Conservation (phyloP, 2,329 filamentous ascomycete species). For the Sporothrix luriei region DNA sequence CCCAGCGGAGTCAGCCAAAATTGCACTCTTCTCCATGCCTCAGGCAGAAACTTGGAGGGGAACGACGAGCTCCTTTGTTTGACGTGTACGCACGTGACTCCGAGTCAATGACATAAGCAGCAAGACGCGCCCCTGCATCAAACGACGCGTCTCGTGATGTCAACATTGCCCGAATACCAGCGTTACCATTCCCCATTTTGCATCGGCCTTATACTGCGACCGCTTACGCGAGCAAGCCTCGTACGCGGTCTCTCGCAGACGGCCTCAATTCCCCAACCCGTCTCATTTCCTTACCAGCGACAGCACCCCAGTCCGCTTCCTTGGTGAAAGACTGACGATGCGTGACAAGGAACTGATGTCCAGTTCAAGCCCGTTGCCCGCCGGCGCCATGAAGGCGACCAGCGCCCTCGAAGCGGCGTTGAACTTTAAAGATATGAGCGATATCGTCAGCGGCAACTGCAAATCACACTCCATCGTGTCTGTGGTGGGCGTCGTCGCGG, state of each 20-base stretch:
- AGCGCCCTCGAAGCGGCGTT: background rate
- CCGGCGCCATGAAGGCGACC: background rate
- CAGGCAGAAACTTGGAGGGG: slow-evolving; percentile 25
- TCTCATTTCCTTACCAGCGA: background rate
- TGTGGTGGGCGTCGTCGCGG: background rate
- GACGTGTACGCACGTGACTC: background rate
- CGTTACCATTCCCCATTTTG: background rate
- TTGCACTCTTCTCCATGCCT: slow-evolving; percentile 6
- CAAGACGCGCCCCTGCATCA: background rate
- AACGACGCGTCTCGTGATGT: slow-evolving; percentile 20
- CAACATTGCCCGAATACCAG: background rate
- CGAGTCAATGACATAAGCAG: slow-evolving; percentile 11
- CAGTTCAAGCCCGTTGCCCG: slow-evolving; percentile 15
- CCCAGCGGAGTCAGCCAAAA: slow-evolving; percentile 21
- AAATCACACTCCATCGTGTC: background rate
- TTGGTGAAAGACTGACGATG: background rate
- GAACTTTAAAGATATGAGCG: background rate
- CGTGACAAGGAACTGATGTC: background rate
- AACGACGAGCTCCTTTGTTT: background rate
- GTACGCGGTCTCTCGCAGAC: too few species aligned
- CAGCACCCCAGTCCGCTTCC: background rate
- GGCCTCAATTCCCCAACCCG: background rate
- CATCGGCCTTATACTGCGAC: background rate
- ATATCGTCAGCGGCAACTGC: background rate
- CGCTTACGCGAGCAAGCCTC: too few species aligned